Base-by-base conservation (phyloP, 2,329 filamentous ascomycete genomes). In the Parafenestella ontariensis region DNA sequence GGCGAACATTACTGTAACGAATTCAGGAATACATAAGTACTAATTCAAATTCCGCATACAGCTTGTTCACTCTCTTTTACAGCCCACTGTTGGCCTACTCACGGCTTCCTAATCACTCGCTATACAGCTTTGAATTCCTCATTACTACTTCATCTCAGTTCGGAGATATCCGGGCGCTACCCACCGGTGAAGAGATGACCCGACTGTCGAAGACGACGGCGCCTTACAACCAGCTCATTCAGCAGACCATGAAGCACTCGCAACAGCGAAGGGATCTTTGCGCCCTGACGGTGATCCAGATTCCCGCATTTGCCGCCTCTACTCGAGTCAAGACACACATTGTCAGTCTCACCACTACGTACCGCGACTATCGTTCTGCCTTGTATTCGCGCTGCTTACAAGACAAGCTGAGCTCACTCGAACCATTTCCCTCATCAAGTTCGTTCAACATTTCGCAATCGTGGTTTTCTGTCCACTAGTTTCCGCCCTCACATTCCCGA, bases 401-500 rank as follows among this genome's bases (percentile, higher is more conserved):
- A n/a, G n/a, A n/a, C n/a, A n/a, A n/a, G 23, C 17, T 40, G n/a
- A 34, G 11, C 20, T 23, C 24, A 24, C 3, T 37, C 45, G 26
- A 15, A 21, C 26, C 54, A 34, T 41, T 57, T 43, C 39, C 23
- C n/a, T 31, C 39, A 20, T 40, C 26, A 42, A 44, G 45, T 39
- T 20, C n/a, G n/a, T 42, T 33, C 17, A n/a, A n/a, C n/a, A n/a
- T 28, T 56, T 23, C 41, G 33, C 42, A n/a, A 29, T 46, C 28
- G 21, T 23, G 31, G 17, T 24, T 11, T 46, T 46, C 15, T 26
- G 29, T 37, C 40, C 46, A 46, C 28, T 56, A 24, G 36, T 43
- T 59, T 56, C 37, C 46, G 53, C 49, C 56, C 56, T 56, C 46
- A 21, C n/a, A n/a, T n/a, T 41, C 28, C 49, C 49, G 41, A 39